Conservation (phyloP, 2,329 filamentous ascomycete genomes). For the Botryotinia globosa region DNA sequence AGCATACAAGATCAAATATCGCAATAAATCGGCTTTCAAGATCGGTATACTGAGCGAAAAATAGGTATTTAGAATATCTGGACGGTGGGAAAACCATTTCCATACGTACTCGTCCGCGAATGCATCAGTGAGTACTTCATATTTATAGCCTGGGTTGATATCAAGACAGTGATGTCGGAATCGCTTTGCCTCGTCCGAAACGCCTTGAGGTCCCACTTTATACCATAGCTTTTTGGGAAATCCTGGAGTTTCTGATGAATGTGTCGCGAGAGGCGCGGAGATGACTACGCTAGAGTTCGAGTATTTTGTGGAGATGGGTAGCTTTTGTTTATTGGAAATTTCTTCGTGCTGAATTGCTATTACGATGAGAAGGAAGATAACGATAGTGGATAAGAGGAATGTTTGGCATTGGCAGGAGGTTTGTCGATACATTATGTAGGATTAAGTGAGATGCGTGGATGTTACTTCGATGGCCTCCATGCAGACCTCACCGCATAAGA, state of each 20-base stretch:
- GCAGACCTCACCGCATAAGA: no score
- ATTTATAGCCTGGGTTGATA: constrained; percentile 34
- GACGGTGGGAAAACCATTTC: constrained; percentile 45
- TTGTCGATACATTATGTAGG: not conserved
- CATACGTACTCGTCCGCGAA: not conserved
- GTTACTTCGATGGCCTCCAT: not conserved
- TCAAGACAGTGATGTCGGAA: constrained; percentile 39
- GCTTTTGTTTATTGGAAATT: not conserved
- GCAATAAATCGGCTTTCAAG: constrained; percentile 63
- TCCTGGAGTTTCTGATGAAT: not conserved
- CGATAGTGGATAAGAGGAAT: not conserved
- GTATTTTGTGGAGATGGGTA: not conserved
- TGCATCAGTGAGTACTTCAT: constrained; percentile 35
- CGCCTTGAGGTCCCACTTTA: constrained; percentile 41
- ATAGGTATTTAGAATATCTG: constrained; percentile 63
- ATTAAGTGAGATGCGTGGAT: not conserved
- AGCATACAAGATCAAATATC: constrained; percentile 66
- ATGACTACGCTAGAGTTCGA: not conserved
- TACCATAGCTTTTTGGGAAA: constrained; percentile 41
- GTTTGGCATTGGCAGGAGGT: not conserved
- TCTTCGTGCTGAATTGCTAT: not conserved
- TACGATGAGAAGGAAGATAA: not conserved
- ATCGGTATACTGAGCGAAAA: constrained; percentile 59
- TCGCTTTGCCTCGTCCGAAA: constrained; percentile 34
- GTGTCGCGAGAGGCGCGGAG: not conserved